Evolutionary conservation across 768 basidiomycete species (phyloP), one percentile per base, ranked within the genome.

Genomic region (Boletus huronensis): DNA sequence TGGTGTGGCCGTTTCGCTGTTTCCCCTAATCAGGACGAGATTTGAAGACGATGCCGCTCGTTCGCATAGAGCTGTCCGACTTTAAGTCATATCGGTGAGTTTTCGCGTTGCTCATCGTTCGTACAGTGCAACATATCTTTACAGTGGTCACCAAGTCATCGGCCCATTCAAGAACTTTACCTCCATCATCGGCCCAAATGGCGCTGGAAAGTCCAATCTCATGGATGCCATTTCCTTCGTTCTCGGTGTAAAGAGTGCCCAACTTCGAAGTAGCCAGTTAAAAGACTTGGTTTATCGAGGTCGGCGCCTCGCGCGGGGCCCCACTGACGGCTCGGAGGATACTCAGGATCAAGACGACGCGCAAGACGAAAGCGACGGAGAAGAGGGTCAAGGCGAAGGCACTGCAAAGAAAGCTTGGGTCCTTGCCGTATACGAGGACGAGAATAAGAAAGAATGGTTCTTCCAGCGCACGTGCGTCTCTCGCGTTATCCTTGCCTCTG

Each of bases 151-250:
- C 68, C 90, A 93, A 70, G 81, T 82, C 28, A 92, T 95, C 45
- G 94, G 93, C 1, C 93, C 93, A 1, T 94, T 95, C 76, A 84
- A 82, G 74, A 85, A 87, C 65, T 99, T 99, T 73, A 95, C 96
- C 0, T 96, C 93, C 11, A 81, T 98, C 51, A 98, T 99, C 63
- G 97, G 97, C 21, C 96, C 97, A 34, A 98, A 99, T 87, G 96
- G 97, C 53, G 93, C 96, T 1, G 97, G 97, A 55, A 98, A 99
- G 69, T 96, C 93, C 10, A 99, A 99, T 70, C 83, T 98, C 52
- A 98, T 98, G 97, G 97, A 99, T 69, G 97, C 97, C 48, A 98
- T 99, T 60, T 98, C 97, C 4, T 98, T 99, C 69, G 97, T 98
- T 9, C 85, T 99, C 6, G 97, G 97, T 29, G 89, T 98, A 28